Evolutionary conservation across 768 basidiomycete genomes (phyloP), one percentile per base, ranked within the genome.

Genomic region (Rhizopogon vulgaris): DNA sequence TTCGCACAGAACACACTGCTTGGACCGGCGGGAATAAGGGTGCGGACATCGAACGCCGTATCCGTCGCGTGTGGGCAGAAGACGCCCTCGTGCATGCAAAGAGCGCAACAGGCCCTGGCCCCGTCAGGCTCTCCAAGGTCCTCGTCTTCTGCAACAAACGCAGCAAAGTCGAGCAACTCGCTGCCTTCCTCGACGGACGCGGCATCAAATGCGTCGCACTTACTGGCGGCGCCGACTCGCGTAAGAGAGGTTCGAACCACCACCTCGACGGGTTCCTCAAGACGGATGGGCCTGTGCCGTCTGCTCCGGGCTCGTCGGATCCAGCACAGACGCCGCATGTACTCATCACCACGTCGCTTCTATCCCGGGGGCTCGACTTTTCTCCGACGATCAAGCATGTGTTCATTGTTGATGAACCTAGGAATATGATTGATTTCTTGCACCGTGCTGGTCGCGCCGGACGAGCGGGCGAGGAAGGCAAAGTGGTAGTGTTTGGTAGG

Each of bases 311-410:
- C 4, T 57, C 39, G 40, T 65, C 56, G 5, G 63, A 56, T 38
- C 62, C 63, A 11, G 57, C 71, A 41, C 61, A 69, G 6, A 67
- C 68, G 0, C 82, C 86, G 14, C 80, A 80, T 51, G 84, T 94
- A 37, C 74, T 96, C 60, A 77, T 95, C 50, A 94, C 94, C 32
- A 96, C 94, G 0, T 94, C 92, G 5, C 75, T 96, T 32, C 83
- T 96, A 25, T 92, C 91, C 9, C 81, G 94, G 17, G 94, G 94
- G 1, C 78, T 95, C 1, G 94, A 96, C 66, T 96, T 96, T 61
- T 73, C 83, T 12, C 84, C 90, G 0, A 71, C 72, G 4, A 81
- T 95, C 58, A 77, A 78, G 55, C 83, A 94, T 60, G 87, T 95
- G 3, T 86, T 96, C 65, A 85, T 95, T 57, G 77, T 90, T 22